These are phyloP conservation scores for Colletotrichum truncatum DNA, from an alignment of 2,329 filamentous ascomycete genomes.

Conservation along the genomic window DNA sequence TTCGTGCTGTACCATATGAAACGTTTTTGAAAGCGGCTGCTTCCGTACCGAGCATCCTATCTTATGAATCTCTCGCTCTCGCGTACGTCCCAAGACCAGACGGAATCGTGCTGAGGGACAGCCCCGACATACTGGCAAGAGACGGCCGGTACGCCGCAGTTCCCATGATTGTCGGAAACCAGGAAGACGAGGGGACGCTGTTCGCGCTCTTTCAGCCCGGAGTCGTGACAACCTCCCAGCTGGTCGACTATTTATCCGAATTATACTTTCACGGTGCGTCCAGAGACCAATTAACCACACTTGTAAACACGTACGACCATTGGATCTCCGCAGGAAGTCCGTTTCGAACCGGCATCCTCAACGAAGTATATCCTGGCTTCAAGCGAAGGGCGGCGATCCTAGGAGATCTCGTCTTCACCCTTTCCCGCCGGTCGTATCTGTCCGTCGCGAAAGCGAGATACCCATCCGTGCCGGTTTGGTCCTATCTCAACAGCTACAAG, in stretches of 20 bases:
- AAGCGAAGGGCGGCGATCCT: constrained; percentile 80
- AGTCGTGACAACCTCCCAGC: constrained; percentile 66
- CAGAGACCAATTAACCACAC: constrained; percentile 55
- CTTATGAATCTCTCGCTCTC: constrained; percentile 74
- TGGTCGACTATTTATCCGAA: constrained; percentile 69
- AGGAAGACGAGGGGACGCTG: constrained; percentile 83
- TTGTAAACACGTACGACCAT: constrained; percentile 72
- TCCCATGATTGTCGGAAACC: constrained; percentile 71
- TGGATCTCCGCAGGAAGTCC: constrained; percentile 70
- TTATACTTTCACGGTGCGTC: constrained; percentile 69
- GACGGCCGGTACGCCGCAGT: constrained; percentile 59
- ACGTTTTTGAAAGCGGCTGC: constrained; percentile 73
- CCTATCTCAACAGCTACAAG: constrained; percentile 78
- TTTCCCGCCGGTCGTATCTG: constrained; percentile 74
- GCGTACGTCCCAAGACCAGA: constrained; percentile 82
- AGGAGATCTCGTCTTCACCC: constrained; percentile 79
- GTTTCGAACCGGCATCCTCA: constrained; percentile 74
- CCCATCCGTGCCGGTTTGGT: constrained; percentile 73
- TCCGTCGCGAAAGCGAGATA: constrained; percentile 52
- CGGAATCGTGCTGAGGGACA: constrained; percentile 67
- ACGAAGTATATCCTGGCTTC: constrained; percentile 79
- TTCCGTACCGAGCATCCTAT: constrained; percentile 74
- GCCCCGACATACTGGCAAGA: constrained; percentile 66
- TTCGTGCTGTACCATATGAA: constrained; percentile 68
- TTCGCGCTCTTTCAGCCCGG: constrained; percentile 77